phyloP scores from a whole-genome alignment of 2,329 filamentous ascomycete species.

The Esteya vermicola region DNA sequence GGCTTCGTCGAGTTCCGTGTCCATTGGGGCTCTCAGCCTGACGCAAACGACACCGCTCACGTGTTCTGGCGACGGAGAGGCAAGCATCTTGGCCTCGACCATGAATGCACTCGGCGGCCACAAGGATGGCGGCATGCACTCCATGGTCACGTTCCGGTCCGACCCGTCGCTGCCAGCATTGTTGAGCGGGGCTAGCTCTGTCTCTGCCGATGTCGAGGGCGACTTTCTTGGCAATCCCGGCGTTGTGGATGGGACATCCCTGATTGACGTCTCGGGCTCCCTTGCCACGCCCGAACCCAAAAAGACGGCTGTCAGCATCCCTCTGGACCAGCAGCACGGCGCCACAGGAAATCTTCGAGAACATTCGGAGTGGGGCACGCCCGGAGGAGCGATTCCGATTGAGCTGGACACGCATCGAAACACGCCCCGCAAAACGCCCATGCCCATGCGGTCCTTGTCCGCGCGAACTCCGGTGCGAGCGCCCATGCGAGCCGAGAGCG shows the following conservation, averaged over 20 bases:
- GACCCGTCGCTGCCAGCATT: constrained; percentile 50
- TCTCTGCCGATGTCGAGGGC: constrained; percentile 47
- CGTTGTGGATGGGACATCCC: constrained; percentile 26
- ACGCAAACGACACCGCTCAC: constrained; percentile 33
- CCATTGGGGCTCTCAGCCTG: constrained; percentile 26
- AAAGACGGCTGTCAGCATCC: constrained; percentile 34
- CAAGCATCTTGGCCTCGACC: constrained; percentile 10
- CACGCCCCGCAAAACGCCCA: constrained; percentile 7
- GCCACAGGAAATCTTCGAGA: constrained; percentile 15
- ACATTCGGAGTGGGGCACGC: constrained; percentile 9
- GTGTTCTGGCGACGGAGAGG: constrained; percentile 40
- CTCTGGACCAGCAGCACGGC: constrained; percentile 26
- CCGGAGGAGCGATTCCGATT: constrained; percentile 14
- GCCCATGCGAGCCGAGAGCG: constrained; percentile 1
- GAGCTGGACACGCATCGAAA: constrained; percentile 11
- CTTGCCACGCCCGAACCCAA: constrained; percentile 36
- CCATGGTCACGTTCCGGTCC: constrained; percentile 41
- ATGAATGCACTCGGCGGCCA: too few relatives aligned
- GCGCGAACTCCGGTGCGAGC: constrained; percentile 8
- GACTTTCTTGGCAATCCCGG: constrained; percentile 41
- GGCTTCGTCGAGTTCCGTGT: constrained; percentile 37
- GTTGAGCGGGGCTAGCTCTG: constrained; percentile 48
- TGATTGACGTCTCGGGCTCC: constrained; percentile 38
- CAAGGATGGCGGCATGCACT: constrained; percentile 16
- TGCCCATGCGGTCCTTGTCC: too few relatives aligned